Conservation (phyloP, 2,329 filamentous ascomycete genomes). For the Xylaria sp. region DNA sequence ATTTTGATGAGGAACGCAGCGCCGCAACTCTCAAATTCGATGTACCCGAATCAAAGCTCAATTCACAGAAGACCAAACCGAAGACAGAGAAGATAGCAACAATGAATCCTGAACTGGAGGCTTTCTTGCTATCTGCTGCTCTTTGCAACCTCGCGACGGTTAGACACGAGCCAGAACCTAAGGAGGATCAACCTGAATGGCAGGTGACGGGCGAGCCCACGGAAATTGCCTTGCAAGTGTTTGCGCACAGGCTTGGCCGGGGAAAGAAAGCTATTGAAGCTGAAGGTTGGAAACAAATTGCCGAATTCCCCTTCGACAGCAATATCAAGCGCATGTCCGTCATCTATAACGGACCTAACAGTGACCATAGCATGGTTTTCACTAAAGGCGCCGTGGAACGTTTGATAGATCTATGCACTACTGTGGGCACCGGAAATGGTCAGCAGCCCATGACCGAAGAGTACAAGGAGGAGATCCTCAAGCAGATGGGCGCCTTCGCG, state of each 20-base stretch:
- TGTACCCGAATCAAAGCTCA: slow-evolving; percentile 67
- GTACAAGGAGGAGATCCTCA: slow-evolving; percentile 61
- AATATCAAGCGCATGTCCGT: slow-evolving; percentile 84
- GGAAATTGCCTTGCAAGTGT: slow-evolving; percentile 81
- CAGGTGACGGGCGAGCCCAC: slow-evolving; percentile 77
- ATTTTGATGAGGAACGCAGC: slow-evolving; percentile 70
- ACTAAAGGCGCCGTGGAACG: slow-evolving; percentile 73
- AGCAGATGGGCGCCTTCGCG: slow-evolving; percentile 69
- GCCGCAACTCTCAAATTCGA: slow-evolving; percentile 71
- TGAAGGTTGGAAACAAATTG: slow-evolving; percentile 70
- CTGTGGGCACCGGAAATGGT: slow-evolving; percentile 57
- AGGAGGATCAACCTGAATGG: slow-evolving; percentile 68
- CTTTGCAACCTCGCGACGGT: slow-evolving; percentile 75
- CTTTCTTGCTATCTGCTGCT: slow-evolving; percentile 66
- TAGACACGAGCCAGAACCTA: slow-evolving; percentile 63
- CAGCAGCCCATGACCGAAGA: slow-evolving; percentile 62
- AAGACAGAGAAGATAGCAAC: slow-evolving; percentile 53
- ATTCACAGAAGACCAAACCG: slow-evolving; percentile 51
- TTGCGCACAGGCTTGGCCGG: slow-evolving; percentile 73
- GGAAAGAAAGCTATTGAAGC: slow-evolving; percentile 65
- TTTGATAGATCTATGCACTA: slow-evolving; percentile 66
- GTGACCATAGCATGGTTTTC: slow-evolving; percentile 64
- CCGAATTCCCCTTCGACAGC: slow-evolving; percentile 83
- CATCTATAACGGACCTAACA: slow-evolving; percentile 67
- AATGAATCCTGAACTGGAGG: slow-evolving; percentile 61